These are phyloP conservation scores for Hypericum perforatum DNA, from an alignment of 345 rosid species.

Conservation along the genomic window DNA sequence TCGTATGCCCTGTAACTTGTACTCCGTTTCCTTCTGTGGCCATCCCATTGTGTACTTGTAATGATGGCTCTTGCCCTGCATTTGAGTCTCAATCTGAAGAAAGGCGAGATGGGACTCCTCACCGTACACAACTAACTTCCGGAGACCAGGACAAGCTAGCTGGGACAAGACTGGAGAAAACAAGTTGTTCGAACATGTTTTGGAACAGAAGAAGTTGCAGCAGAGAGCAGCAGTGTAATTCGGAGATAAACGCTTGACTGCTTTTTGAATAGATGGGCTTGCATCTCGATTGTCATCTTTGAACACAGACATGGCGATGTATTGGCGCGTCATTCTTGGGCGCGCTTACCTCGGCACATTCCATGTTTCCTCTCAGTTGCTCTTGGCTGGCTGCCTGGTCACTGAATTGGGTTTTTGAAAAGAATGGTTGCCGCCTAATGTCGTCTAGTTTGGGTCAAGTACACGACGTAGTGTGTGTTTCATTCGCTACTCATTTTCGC, in stretches of 20 bases:
- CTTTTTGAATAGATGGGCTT: background rate
- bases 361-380: conserved; percentile 21
- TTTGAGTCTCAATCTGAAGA: conserved; percentile 56
- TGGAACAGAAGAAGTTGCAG: conserved; percentile 99
- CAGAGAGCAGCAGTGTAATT: conserved; percentile 95
- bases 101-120: conserved; percentile 38
- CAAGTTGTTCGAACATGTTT: conserved; percentile 87
- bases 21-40: conserved; percentile 89
- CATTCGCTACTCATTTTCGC: too few relatives aligned
- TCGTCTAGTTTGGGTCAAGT: background rate
- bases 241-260: conserved; percentile 80
- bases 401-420: conserved; percentile 14
- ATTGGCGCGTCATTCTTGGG: background rate
- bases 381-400: conserved; percentile 19
- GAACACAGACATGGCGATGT: background rate
- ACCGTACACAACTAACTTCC: conserved; percentile 26
- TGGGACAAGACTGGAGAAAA: conserved; percentile 68
- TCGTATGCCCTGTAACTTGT: conserved; percentile 83
- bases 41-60: conserved; percentile 82
- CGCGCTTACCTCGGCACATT: conserved; percentile 9
- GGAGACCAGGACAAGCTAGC: conserved; percentile 61
- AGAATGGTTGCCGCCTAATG: conserved; percentile 6
- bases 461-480: too few relatives aligned
- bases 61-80: conserved; percentile 70
- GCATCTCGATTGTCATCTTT: background rate